A percentile compares a stretch with the other conserved stretches of the same genome.
Evolutionary conservation across 2,329 filamentous ascomycete genomes (phyloP).

Genomic region (Diatrype stigma): DNA sequence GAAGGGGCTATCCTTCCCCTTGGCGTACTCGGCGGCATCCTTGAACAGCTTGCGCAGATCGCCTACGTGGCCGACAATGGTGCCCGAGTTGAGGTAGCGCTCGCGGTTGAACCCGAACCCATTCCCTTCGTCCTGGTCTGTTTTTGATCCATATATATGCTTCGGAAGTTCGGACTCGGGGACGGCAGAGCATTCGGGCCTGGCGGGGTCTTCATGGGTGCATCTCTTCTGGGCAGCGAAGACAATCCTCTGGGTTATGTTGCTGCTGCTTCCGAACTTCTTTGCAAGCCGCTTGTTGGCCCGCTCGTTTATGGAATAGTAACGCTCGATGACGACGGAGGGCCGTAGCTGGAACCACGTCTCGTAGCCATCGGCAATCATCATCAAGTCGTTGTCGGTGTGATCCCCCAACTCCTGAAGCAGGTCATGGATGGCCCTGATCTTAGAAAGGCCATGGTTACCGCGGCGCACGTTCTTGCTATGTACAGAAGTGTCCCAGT

Average conservation of each 20-base stretch:
- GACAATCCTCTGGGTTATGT: conserved; percentile 5
- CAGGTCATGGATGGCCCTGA: not conserved
- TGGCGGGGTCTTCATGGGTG: conserved; percentile 1
- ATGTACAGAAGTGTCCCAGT: conserved; percentile 8
- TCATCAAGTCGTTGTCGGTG: conserved; percentile 9
- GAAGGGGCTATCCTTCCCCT: not conserved
- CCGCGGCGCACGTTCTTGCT: not conserved
- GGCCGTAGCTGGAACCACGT: conserved; percentile 16
- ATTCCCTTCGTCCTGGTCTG: conserved; percentile 2
- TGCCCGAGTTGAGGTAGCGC: conserved; percentile 12
- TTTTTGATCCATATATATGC: conserved; percentile 6
- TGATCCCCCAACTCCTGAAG: not conserved
- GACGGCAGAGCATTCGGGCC: conserved; percentile 7
- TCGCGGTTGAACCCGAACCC: not conserved
- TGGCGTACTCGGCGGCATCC: conserved; percentile 3
- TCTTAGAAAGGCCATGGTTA: not conserved
- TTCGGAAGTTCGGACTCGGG: conserved; percentile 4
- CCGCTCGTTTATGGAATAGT: conserved; percentile 8
- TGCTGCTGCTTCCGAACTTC: not conserved
- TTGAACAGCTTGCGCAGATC: conserved; percentile 6
- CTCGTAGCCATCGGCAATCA: conserved; percentile 15
- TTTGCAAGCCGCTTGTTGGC: conserved; percentile 8
- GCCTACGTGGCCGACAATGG: conserved; percentile 10
- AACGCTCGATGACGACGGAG: conserved; percentile 11
- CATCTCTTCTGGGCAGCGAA: conserved; percentile 12